Conservation (phyloP, 257 asterid species). For the Thymus quinquecostatus region DNA sequence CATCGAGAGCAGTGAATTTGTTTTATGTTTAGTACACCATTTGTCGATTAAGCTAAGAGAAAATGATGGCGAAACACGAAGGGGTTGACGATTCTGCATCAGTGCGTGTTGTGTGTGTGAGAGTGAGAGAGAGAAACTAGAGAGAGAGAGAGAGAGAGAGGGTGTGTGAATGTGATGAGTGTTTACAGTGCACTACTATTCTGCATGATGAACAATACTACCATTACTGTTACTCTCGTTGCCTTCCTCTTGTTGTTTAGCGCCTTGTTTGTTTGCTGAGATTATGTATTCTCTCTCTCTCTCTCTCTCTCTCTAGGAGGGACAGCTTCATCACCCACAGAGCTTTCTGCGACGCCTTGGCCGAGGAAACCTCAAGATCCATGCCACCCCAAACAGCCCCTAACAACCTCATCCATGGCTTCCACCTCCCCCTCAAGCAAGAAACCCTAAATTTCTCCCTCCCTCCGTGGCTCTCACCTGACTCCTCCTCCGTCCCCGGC, state of each 20-base stretch:
- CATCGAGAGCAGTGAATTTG: slow-evolving; percentile 32
- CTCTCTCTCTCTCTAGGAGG: slow-evolving; percentile 41
- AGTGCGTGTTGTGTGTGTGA: slow-evolving; percentile 28
- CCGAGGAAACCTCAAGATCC: slow-evolving; percentile 67
- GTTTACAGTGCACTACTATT: slow-evolving; percentile 22
- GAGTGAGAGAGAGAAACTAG: slow-evolving; percentile 20
- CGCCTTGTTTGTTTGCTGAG: slow-evolving; percentile 46
- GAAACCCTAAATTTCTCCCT: slow-evolving; percentile 48
- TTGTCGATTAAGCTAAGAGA: slow-evolving; percentile 27
- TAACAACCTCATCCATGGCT: slow-evolving; percentile 31
- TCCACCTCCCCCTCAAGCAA: slow-evolving; percentile 45
- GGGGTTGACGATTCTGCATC: slow-evolving; percentile 50
- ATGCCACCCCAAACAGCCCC: slow-evolving; percentile 43
- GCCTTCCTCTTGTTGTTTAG: slow-evolving; percentile 49
- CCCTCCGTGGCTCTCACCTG: slow-evolving; percentile 58
- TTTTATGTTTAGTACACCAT: slow-evolving; percentile 30
- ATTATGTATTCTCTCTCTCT: slow-evolving; percentile 25
- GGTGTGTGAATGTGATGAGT: slow-evolving; percentile 29
- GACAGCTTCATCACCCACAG: slow-evolving; percentile 84
- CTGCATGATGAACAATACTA: background rate
- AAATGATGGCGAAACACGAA: slow-evolving; percentile 42
- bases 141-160: slow-evolving; percentile 11
- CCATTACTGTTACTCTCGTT: slow-evolving; percentile 8
- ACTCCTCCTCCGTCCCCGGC: background rate
- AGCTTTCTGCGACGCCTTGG: slow-evolving; percentile 82